phyloP scores from a whole-genome alignment of 306 rosid species.

The Crotalaria pallida region DNA sequence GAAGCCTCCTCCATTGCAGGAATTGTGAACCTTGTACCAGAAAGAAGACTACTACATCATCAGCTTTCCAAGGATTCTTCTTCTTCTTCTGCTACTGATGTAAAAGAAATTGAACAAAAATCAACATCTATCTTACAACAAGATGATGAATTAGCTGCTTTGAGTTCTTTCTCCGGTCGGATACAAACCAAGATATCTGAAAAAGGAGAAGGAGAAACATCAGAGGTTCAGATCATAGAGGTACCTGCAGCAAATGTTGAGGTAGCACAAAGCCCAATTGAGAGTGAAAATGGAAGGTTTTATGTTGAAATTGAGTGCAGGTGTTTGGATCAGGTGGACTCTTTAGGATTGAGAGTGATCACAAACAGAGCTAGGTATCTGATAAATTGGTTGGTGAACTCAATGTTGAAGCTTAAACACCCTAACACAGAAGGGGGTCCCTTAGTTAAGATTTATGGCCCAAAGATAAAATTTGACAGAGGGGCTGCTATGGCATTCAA shows the following conservation, averaged over 20 bases:
- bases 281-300: conserved; percentile 30
- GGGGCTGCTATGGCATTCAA: conserved; percentile 94
- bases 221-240: conserved; percentile 19
- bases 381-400: conserved; percentile 86
- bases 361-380: conserved; percentile 76
- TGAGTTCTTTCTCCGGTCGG: conserved; percentile 73
- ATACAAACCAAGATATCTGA: conserved; percentile 21
- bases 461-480: conserved; percentile 77
- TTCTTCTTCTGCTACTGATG: conserved; percentile 45
- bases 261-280: conserved; percentile 27
- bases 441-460: conserved; percentile 77
- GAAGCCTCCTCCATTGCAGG: conserved; percentile 62
- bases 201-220: conserved; percentile 27
- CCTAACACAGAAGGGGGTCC: conserved; percentile 63
- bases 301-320: conserved; percentile 61
- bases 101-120: conserved; percentile 35
- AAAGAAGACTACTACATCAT: conserved; percentile 33
- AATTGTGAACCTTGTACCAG: conserved; percentile 74
- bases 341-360: conserved; percentile 50
- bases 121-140: conserved; percentile 33
- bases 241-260: conserved; percentile 23
- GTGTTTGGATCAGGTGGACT: conserved; percentile 81
- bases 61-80: conserved; percentile 51
- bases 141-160: conserved; percentile 38
- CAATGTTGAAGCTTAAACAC: conserved; percentile 75